Base-by-base conservation (phyloP, 257 asterid species). In the Ilex aquifolium region DNA sequence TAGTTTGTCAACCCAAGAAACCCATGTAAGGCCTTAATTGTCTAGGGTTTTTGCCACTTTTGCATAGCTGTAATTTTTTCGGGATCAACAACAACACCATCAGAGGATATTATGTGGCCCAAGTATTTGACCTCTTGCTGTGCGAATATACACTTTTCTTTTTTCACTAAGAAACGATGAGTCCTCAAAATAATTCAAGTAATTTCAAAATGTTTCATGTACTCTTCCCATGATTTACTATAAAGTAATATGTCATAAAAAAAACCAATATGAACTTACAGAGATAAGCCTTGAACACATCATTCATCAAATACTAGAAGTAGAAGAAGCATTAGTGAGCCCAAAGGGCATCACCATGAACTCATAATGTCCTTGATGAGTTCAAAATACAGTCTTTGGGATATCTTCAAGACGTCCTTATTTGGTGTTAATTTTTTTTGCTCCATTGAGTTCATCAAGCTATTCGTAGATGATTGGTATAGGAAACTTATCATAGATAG, bases 191-290 rank as follows among this genome's bases (percentile, higher is more conserved):
- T 10, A 0, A 46, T 4, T 0, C 54, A 13, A 1, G 16, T 0
- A 11, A 1, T 3, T 58, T 6, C 10, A 31, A 66, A 9, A 17
- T 57, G 71, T 0, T 31, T 0, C 2, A 44, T 0, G 17, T 57
- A 64, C 0, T 4, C 3, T 0, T 6, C 9, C 48, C 13, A 9
- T 14, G 15, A 4, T 3, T 15, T 13, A 6, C 56, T 66, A 9
- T 44, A 66, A 0, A 66, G 10, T 2, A 66, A n/a, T 5, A 66
- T 57, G 11, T 48, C 70, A 57, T 66, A 66, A 57, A 66, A 2
- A 57, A 66, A 0, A 57, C 30, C 12, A 57, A 7, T 0, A 48
- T 29, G 27, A 30, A 52, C 14, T 57, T 56, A 6, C 63, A 15
- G 1, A 46, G 7, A 21, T n/a, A 64, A 1, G 21, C 7, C 1